These are phyloP conservation scores for Fusarium buharicum DNA, from an alignment of 2,329 filamentous ascomycete species.

Conservation along the genomic window DNA sequence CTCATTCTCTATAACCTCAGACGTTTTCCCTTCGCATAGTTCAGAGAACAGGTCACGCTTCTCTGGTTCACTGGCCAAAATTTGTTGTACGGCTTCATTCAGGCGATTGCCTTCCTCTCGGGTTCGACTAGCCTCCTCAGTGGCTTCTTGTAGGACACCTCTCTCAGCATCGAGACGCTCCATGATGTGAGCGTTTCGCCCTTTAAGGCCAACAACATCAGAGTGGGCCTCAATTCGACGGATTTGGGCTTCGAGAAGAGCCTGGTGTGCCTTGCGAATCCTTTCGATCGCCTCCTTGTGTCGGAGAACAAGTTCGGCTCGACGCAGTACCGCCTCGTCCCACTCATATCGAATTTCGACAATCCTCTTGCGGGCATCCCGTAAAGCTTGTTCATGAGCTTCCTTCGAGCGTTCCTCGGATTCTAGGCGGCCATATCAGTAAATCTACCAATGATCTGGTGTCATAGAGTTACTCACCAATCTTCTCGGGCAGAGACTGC, in stretches of 20 bases:
- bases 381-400: constrained; percentile 48
- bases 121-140: constrained; percentile 52
- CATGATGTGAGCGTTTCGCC: constrained; percentile 70
- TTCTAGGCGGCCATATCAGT: constrained; percentile 43
- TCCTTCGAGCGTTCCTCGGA: constrained; percentile 50
- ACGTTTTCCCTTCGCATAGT: constrained; percentile 60
- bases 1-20: constrained; percentile 75
- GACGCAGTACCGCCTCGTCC: constrained; percentile 66
- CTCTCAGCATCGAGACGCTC: constrained; percentile 60
- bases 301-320: constrained; percentile 63
- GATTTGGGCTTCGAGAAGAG: constrained; percentile 75
- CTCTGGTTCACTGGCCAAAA: constrained; percentile 54
- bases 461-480: constrained; percentile 63
- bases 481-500: constrained; percentile 74
- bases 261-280: constrained; percentile 70
- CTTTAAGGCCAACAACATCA: constrained; percentile 75
- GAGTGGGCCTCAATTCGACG: constrained; percentile 83
- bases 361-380: constrained; percentile 53
- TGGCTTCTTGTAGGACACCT: constrained; percentile 49
- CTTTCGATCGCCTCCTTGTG: constrained; percentile 69
- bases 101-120: constrained; percentile 50
- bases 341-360: constrained; percentile 62
- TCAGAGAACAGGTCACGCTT: constrained; percentile 55
- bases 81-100: constrained; percentile 51
- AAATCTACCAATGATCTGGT: not conserved